Base-by-base conservation (phyloP, 1,139 yeast species). In the Waltiozyma solani region DNA sequence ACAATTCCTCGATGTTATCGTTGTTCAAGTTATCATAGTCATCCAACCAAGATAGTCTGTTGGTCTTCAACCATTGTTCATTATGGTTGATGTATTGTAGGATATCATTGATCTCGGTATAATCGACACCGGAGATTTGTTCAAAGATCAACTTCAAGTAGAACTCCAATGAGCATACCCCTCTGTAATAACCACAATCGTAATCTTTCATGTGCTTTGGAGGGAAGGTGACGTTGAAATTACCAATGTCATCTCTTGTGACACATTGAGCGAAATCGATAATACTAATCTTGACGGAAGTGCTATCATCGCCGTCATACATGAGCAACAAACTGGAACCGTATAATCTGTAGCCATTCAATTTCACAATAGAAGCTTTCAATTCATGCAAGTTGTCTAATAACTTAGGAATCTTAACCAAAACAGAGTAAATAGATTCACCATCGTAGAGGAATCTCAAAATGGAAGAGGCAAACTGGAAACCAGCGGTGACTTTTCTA, bases 261-360 rank as follows among this genome's bases (percentile, higher is more conserved):
- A 86, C 81, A 52, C 95, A 83, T 54, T 91, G 95, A 1, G 97
- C 97, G 67, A 93, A 93, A 62, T 93, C 99, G 48, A 93, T 91
- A 43, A 93, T 72, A 45, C 87, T 75, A 18, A 91, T 76, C 43
- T 71, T 57, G 57, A 77, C 58, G 2, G 40, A 36, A 15, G 37
- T 30, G n/a, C 50, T 50, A 18, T 60, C 56, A 2, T 54, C 60
- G 15, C 42, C 91, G 56, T 91, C 98, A 58, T 89, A 89, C 79
- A 91, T 85, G 48, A 93, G 67, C 46, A 93, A 66, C 41, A 93
- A 66, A 26, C 95, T 83, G 3, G 95, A 81, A 0, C 98, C 99
- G 58, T 91, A 93, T 58, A 93, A 71, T 44, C 99, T 67, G 59
- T 87, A 93, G n/a, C 94, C 91, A 11, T 66, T 64, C 40, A 91